Conservation (phyloP, 345 rosid species). For the Brassica nigra region DNA sequence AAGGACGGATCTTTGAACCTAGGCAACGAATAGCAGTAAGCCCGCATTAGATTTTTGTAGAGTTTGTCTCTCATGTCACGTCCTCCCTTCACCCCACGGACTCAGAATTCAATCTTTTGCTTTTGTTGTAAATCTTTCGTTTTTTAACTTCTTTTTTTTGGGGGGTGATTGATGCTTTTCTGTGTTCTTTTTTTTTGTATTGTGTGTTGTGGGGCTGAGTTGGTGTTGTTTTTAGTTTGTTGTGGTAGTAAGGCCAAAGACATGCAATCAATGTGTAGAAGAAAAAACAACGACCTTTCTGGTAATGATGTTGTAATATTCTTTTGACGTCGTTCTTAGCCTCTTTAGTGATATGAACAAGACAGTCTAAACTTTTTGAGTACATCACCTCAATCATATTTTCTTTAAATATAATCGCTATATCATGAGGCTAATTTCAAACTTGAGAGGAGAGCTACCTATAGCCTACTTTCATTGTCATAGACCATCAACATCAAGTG, state of each 20-base stretch:
- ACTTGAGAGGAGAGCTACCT: not conserved
- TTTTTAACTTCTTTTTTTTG: slow-evolving; percentile 8
- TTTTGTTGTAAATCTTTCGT: slow-evolving; percentile 37
- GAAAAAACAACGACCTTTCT: slow-evolving; percentile 20
- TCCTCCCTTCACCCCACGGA: slow-evolving; percentile 20
- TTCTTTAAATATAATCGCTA: not conserved
- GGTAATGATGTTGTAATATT: slow-evolving; percentile 37
- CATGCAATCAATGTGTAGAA: slow-evolving; percentile 37
- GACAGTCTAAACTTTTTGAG: not conserved
- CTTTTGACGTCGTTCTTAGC: slow-evolving; percentile 19
- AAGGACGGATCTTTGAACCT: slow-evolving; percentile 93
- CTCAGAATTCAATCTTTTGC: slow-evolving; percentile 25
- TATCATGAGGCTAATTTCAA: not conserved
- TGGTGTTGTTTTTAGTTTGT: slow-evolving; percentile 35
- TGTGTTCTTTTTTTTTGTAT: not conserved
- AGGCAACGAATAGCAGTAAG: slow-evolving; percentile 60
- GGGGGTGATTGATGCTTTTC: slow-evolving; percentile 35
- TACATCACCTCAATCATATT: not conserved
- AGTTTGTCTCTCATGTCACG: slow-evolving; percentile 21
- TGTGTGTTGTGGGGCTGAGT: slow-evolving; percentile 32
- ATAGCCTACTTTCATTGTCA: slow-evolving; percentile 22
- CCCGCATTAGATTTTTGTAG: slow-evolving; percentile 26
- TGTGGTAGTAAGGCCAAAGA: slow-evolving; percentile 34
- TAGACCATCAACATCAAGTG: slow-evolving; percentile 28
- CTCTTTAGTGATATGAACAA: slow-evolving; percentile 1